Base-by-base conservation (phyloP, 768 basidiomycete species). In the Mycena albidolilacea region DNA sequence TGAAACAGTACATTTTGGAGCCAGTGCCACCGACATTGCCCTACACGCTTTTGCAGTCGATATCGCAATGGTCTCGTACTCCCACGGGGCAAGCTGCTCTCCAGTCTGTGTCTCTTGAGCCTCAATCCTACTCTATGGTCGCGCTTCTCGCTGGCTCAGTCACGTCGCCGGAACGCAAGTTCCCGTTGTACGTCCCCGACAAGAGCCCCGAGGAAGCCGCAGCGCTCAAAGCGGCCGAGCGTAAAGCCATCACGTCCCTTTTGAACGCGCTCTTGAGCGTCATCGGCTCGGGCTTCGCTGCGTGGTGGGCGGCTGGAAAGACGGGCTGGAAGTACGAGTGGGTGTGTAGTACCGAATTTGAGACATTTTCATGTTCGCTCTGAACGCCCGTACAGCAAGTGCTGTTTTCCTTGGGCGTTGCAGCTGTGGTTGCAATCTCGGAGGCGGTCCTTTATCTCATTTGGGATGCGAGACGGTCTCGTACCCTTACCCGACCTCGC, bases 121-220 rank as follows among this genome's bases (percentile, higher is more conserved):
- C 89, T 6, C 82, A 82, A 23, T 84, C 87, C 15, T 95, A 93
- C 79, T 83, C 87, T 7, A 95, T 94, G 90, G 83, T 95, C 48
- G 83, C 93, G 21, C 84, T 96, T 44, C 89, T 96, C 7, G 94
- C 95, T 17, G 95, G 95, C 46, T 87, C 91, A 7, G 89, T 87
- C 55, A 92, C 94, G n/a, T 94, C 93, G 7, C 95, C 95, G 23
- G 90, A 93, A 70, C 89, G 92, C 66, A 90, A 86, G 44, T 93
- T 94, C 71, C 90, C 90, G 41, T 75, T 82, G 10, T 89, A 90
- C 75, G 70, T 78, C 5, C 86, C 84, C 30, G 86, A 85, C 23
- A 82, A 80, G 69, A 86, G 86, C 69, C 87, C 87, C 39, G 87
- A 89, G 73, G 83, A 87, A 68, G 78, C 88, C 15, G 86, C 84